Percentiles rank a stretch among this genome's conserved stretches.
Conservation (phyloP, 2,329 filamentous ascomycete species). For the Cladorrhinum sp. region DNA sequence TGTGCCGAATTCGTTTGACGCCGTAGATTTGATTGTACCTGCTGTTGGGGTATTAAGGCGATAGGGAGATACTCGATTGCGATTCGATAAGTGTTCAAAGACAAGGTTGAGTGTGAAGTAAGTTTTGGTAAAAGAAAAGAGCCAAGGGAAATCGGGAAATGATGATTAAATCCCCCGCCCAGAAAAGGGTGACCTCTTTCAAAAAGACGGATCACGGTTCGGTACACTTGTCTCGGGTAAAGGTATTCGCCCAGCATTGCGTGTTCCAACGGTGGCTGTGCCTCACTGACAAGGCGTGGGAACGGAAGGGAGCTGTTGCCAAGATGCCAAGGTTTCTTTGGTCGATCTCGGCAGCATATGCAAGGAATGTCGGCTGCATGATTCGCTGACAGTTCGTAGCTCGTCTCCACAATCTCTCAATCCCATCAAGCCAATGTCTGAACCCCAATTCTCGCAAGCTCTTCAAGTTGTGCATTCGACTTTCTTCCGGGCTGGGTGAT, state of each 20-base stretch:
- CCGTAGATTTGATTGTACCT: not conserved
- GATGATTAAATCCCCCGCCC: not conserved
- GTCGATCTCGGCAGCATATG: conserved; percentile 5
- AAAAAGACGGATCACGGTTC: not conserved
- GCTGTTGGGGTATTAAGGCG: conserved; percentile 1
- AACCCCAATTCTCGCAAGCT: too few species aligned
- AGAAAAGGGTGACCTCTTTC: not conserved
- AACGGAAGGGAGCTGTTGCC: conserved; percentile 4
- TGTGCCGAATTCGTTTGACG: not conserved
- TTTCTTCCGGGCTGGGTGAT: too few species aligned
- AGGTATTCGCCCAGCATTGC: conserved; percentile 1
- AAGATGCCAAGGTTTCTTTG: not conserved
- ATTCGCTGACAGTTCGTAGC: not conserved
- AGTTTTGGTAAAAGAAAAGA: not conserved
- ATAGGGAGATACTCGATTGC: not conserved
- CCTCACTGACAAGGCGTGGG: not conserved
- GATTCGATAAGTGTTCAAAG: not conserved
- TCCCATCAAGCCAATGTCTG: conserved; percentile 4
- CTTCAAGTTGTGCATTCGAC: too few species aligned
- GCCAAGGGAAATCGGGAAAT: not conserved
- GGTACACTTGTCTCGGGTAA: not conserved
- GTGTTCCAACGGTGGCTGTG: conserved; percentile 9
- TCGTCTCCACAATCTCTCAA: conserved; percentile 3
- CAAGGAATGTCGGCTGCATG: not conserved
- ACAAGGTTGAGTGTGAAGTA: not conserved